Base-by-base conservation (phyloP, 192 early-diverging fungal species). In the Phycomyces blakesleeanus region DNA sequence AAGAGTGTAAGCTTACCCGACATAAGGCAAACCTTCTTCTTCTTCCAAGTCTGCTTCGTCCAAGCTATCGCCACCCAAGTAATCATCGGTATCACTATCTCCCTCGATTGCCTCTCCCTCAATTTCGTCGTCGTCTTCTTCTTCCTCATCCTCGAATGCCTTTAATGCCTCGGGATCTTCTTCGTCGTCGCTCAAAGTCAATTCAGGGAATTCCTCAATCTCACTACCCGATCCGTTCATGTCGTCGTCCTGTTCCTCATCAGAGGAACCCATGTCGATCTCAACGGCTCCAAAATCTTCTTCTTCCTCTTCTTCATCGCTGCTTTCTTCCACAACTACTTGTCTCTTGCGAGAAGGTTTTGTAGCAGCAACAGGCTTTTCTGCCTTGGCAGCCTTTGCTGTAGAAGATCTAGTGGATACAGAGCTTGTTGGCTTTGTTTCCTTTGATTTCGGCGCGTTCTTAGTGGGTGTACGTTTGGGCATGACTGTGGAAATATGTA, bases 181-280 rank as follows among this genome's bases (percentile, higher is more conserved):
- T 20, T 83, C 81, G 4, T 75, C 73, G 10, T 58, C 38, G 18
- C 47, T 57, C 7, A 61, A 18, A 51, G 29, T 55, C 38, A 66
- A 60, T 56, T 66, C 76, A 25, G 70, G 67, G 15, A 73, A 68
- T 10, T 55, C 61, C 16, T 66, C 73, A 7, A 54, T 44, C 22
- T 71, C 70, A 21, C 79, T 73, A 68, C 77, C 79, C 15, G 79
- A 80, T 12, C 77, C 80, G 29, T 79, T 78, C 63, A 80, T 25
- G 37, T 64, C 71, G 9, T 71, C 57, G 0, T 69, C 65, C 4
- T 78, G 66, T 16, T 74, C 67, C 27, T 83, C 82, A 11, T 81
- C 82, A n/a, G 77, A 75, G 4, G 82, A 81, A 42, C 71, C 62
- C 68, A 81, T 80, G 38, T 84, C 77, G 38, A 78, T 78, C 7